Conservation (phyloP, 2,329 filamentous ascomycete species). For the Polychaeton citri region DNA sequence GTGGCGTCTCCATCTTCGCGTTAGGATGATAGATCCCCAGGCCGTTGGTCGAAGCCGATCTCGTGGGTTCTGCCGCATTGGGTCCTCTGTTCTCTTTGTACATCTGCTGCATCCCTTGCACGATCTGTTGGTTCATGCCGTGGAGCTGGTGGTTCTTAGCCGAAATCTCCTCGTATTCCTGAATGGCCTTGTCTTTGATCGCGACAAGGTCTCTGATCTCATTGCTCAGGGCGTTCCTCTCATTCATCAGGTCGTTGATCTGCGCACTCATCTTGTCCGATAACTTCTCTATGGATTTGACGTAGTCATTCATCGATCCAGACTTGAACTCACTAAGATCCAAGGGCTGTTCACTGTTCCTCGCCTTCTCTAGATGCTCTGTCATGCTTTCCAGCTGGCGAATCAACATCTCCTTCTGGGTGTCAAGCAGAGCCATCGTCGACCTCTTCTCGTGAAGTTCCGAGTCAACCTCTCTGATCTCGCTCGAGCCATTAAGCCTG, state of each 20-base stretch:
- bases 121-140: constrained; percentile 89
- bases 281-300: constrained; percentile 49
- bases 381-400: constrained; percentile 81
- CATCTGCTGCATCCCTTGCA: constrained; percentile 83
- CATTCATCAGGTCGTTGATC: constrained; percentile 81
- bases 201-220: constrained; percentile 72
- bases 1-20: constrained; percentile 8
- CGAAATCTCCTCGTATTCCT: constrained; percentile 91
- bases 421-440: constrained; percentile 86
- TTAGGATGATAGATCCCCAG: constrained; percentile 44
- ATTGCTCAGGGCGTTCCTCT: constrained; percentile 69
- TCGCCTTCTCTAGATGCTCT: constrained; percentile 75
- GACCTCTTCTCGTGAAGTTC: constrained; percentile 87
- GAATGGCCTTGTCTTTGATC: constrained; percentile 81
- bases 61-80: constrained; percentile 22
- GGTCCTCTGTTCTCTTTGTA: constrained; percentile 61
- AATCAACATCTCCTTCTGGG: constrained; percentile 90
- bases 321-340: constrained; percentile 60
- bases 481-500: constrained; percentile 42
- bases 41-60: constrained; percentile 34
- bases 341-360: constrained; percentile 66
- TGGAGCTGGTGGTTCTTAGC: constrained; percentile 88
- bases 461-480: constrained; percentile 67
- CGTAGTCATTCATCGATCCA: constrained; percentile 48
- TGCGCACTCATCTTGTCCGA: constrained; percentile 65